Percentiles rank a stretch among this genome's conserved stretches.
Evolutionary conservation across 495 filamentous ascomycete genomes (phyloP).

Genomic region (Evansstolkia leycettana): DNA sequence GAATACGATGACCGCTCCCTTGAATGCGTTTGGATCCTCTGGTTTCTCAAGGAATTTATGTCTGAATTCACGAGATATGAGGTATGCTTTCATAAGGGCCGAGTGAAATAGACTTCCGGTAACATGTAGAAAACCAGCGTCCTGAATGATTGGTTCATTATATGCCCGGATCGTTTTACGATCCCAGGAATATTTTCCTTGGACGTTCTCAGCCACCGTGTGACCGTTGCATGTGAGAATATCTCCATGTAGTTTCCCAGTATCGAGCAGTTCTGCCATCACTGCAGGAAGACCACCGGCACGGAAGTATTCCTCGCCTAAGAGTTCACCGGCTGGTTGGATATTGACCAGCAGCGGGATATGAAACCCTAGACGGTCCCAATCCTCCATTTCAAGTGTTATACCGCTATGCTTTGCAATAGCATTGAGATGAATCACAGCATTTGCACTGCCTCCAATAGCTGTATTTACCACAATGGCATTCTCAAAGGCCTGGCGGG

Average conservation of each 20-base stretch:
- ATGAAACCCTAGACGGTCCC: slow-evolving; percentile 36
- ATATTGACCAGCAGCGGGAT: slow-evolving; percentile 42
- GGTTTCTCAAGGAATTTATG: slow-evolving; percentile 35
- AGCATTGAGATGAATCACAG: slow-evolving; percentile 42
- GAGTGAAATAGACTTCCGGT: slow-evolving; percentile 39
- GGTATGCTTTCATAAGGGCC: slow-evolving; percentile 46
- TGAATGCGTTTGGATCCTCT: slow-evolving; percentile 39
- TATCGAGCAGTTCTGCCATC: slow-evolving; percentile 39
- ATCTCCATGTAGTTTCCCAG: slow-evolving; percentile 28
- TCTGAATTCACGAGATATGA: slow-evolving; percentile 38
- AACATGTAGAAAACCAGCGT: slow-evolving; percentile 40
- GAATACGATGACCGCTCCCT: slow-evolving; percentile 37
- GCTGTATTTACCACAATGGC: slow-evolving; percentile 41
- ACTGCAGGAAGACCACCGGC: slow-evolving; percentile 43
- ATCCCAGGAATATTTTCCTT: slow-evolving; percentile 31
- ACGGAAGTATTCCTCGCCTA: slow-evolving; percentile 41
- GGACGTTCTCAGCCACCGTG: slow-evolving; percentile 29
- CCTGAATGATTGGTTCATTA: slow-evolving; percentile 30
- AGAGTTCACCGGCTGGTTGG: slow-evolving; percentile 39
- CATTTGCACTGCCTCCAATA: slow-evolving; percentile 44
- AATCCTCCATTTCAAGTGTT: slow-evolving; percentile 38
- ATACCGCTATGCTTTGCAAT: slow-evolving; percentile 43
- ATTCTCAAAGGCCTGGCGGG: slow-evolving; percentile 42
- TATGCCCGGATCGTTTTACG: slow-evolving; percentile 31
- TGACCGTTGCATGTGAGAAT: slow-evolving; percentile 32